Evolutionary conservation across 495 filamentous ascomycete genomes (phyloP), one percentile per base, ranked within the genome.

Genomic region (Aspergillus diversus): DNA sequence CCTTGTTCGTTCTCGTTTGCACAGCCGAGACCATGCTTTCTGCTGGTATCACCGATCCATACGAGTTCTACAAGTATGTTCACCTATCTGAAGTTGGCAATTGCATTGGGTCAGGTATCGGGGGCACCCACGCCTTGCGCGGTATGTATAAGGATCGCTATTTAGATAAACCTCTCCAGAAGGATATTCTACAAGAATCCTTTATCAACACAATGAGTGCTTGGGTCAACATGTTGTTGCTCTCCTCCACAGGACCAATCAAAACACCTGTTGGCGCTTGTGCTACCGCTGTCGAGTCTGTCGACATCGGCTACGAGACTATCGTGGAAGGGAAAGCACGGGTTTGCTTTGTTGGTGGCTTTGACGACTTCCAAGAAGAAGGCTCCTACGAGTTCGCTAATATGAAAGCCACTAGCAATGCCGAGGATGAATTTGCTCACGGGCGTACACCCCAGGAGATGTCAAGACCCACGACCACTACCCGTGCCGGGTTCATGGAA

Each of bases 151-250:
- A 94, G 80, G 96, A 97, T 72, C 90, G 95, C 53, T 98, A 87
- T 86, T 81, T 97, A 56, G 95, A 99, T 80, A 95, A 93, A 78
- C 95, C 95, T n/a, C 83, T 98, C 21, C 95, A 99, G 75, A 99
- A 98, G 79, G 95, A 99, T 74, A 97, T 99, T 68, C 83, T 99
- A 39, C 95, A 99, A 72, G 95, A 99, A 76, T 98, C 95, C 5
- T 99, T 99, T 84, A 98, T 99, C 83, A 99, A 99, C 79, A 98
- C 95, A 31, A 99, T 99, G 95, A 88, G 91, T 63, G 95, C 95
- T 6, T 99, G 95, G 95, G 93, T 98, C 57, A 99, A 99, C 81
- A 98, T 99, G 95, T 77, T 99, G 71, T 80, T 99, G 48, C 77
- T 99, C 59, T 98, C 95, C 13, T 97, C 96, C 15, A 97, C 95